phyloP scores from a whole-genome alignment of 1,139 yeast species.

The Groenewaldozyma auringiensis region DNA sequence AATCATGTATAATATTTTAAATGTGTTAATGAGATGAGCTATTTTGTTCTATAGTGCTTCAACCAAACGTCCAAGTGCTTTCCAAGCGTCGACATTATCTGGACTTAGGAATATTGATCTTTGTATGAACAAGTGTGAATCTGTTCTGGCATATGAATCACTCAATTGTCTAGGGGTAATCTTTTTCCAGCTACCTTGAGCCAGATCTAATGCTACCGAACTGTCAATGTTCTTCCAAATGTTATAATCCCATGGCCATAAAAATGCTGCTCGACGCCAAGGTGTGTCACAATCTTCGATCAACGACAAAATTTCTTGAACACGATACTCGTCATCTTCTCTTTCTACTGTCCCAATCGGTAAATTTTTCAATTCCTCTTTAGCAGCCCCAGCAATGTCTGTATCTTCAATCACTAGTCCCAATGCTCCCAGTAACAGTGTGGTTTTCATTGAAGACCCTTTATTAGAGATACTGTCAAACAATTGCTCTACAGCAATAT shows the following conservation, averaged over 20 bases:
- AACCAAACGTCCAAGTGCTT: constrained; percentile 6
- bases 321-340: constrained; percentile 36
- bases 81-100: constrained; percentile 20
- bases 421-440: constrained; percentile 73
- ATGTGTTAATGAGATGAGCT: too few relatives aligned
- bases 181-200: constrained; percentile 27
- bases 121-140: constrained; percentile 19
- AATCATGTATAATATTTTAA: too few relatives aligned
- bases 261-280: constrained; percentile 65
- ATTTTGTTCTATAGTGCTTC: too few relatives aligned
- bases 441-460: constrained; percentile 54
- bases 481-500: constrained; percentile 56
- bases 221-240: constrained; percentile 61
- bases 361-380: constrained; percentile 54
- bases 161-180: constrained; percentile 46
- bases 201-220: constrained; percentile 48
- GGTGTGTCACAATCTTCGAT: constrained; percentile 24
- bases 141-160: constrained; percentile 39
- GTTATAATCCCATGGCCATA: constrained; percentile 61
- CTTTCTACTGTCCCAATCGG: constrained; percentile 29
- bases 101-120: constrained; percentile 23
- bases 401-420: constrained; percentile 56
- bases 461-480: constrained; percentile 49
- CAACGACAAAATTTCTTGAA: constrained; percentile 48
- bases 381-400: constrained; percentile 56